Percentiles rank a stretch among this genome's conserved stretches.
These are phyloP conservation scores for Cicer cuneatum DNA, from an alignment of 306 rosid genomes.

Conservation along the genomic window DNA sequence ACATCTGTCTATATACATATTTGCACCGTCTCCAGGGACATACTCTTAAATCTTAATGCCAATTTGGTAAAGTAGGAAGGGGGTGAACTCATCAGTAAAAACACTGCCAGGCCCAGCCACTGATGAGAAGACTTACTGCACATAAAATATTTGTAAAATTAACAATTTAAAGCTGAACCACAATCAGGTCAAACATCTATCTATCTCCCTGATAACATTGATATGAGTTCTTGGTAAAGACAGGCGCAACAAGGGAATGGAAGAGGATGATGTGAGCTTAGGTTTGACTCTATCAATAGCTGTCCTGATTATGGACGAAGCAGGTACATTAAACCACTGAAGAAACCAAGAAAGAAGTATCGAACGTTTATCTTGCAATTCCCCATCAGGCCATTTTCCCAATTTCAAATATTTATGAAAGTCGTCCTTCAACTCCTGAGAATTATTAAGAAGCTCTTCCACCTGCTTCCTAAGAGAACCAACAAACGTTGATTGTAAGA, in stretches of 20 bases:
- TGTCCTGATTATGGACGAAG: slow-evolving; percentile 60
- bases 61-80: not conserved
- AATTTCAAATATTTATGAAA: slow-evolving; percentile 64
- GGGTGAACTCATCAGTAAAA: not conserved
- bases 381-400: slow-evolving; percentile 82
- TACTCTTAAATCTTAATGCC: not conserved
- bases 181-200: slow-evolving; percentile 57
- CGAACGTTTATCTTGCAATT: slow-evolving; percentile 55
- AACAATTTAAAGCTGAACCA: slow-evolving; percentile 14
- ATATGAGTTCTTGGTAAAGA: slow-evolving; percentile 76
- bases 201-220: slow-evolving; percentile 63
- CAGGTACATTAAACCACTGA: slow-evolving; percentile 89
- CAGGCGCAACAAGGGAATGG: slow-evolving; percentile 72
- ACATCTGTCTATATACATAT: not conserved
- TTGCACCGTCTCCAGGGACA: slow-evolving; percentile 4
- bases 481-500: slow-evolving; percentile 70
- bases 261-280: slow-evolving; percentile 60
- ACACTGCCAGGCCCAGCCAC: not conserved
- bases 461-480: slow-evolving; percentile 82
- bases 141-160: slow-evolving; percentile 18
- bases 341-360: slow-evolving; percentile 87
- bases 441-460: slow-evolving; percentile 68
- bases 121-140: slow-evolving; percentile 4
- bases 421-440: slow-evolving; percentile 70
- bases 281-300: slow-evolving; percentile 65